Evolutionary conservation across 139 green algal species (phyloP), one percentile per base, ranked within the genome.

Genomic region (Closterium sp.): DNA sequence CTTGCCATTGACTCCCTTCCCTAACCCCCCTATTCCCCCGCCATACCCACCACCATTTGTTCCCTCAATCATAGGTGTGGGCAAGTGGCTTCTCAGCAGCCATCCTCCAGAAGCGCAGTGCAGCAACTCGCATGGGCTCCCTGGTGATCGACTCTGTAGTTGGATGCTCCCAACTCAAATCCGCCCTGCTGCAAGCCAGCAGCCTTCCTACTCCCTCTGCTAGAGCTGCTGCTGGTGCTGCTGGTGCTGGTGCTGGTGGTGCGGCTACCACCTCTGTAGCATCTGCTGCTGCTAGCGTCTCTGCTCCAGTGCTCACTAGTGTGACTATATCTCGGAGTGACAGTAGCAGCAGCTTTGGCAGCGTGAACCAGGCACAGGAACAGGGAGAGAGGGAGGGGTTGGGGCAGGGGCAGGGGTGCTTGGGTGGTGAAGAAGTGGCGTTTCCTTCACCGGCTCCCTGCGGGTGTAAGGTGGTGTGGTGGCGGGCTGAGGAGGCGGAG

Each of bases 41-140:
- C 3, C 3, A 25, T 69, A 4, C 36, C 36, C 36, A 55, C 43
- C 43, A 9, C 23, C 43, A 25, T 12, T 69, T 12, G n/a, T n/a
- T 1, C 3, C 43, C 43, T 16, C 21, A 69, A 12, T 16, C 9
- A 1, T 4, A 69, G 88, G 89, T 93, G 31, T 93, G 91, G 91
- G 91, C 91, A 10, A 94, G 90, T 1, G 91, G 91, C 0, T 93
- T 93, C 34, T 90, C 91, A 38, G 88, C 91, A 34, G 91, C 91
- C 35, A 69, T 93, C 23, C 69, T 93, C 2, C 36, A 91, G 33
- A 93, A 93, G 84, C 36, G 91, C 36, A 93, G 88, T 33, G 66
- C 28, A 9, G 38, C 87, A 16, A 38, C 88, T 7, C 28, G 28
- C 87, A 30, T 33, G 32, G 90, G 31, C 43, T 69, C 43, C 9